Evolutionary conservation across 2,329 filamentous ascomycete species (phyloP).

Genomic region (Aspergillus sp.): DNA sequence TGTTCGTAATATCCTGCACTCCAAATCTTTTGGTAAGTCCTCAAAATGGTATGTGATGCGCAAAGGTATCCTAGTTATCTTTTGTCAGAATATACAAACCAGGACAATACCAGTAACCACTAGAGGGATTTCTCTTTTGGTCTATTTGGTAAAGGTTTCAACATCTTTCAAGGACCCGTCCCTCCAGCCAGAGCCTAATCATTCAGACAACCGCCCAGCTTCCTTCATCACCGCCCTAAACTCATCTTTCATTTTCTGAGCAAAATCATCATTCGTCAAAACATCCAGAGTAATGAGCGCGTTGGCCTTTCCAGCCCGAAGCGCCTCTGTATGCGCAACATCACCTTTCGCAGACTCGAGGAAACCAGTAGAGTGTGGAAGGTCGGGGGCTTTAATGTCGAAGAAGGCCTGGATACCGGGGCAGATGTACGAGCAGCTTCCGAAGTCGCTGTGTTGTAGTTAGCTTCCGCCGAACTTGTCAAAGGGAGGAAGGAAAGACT

Average conservation of each 20-base stretch:
- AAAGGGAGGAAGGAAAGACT: not conserved
- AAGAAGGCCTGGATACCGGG: not conserved
- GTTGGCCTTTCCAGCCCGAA: constrained; percentile 1
- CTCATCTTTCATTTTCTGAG: not conserved
- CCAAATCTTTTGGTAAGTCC: too few relatives aligned
- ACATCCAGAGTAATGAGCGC: not conserved
- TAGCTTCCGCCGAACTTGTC: not conserved
- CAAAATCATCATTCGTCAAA: not conserved
- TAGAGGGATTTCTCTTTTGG: too few relatives aligned
- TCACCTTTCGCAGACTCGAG: not conserved
- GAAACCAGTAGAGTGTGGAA: not conserved
- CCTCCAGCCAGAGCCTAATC: not conserved
- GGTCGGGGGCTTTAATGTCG: not conserved
- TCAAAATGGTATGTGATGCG: too few relatives aligned
- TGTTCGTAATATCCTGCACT: too few relatives aligned
- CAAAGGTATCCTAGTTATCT: not conserved
- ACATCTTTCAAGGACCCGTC: not conserved
- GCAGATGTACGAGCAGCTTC: constrained; percentile 4
- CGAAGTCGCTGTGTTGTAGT: not conserved
- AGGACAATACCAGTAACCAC: too few relatives aligned
- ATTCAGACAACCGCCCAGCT: not conserved
- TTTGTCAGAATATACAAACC: too few relatives aligned
- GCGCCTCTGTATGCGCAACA: not conserved
- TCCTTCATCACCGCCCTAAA: not conserved
- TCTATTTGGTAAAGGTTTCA: too few relatives aligned